A percentile compares a stretch with the other conserved stretches of the same genome.
Conservation (phyloP, 1,284 basidiomycete genomes). For the Stereum hirsutum region DNA sequence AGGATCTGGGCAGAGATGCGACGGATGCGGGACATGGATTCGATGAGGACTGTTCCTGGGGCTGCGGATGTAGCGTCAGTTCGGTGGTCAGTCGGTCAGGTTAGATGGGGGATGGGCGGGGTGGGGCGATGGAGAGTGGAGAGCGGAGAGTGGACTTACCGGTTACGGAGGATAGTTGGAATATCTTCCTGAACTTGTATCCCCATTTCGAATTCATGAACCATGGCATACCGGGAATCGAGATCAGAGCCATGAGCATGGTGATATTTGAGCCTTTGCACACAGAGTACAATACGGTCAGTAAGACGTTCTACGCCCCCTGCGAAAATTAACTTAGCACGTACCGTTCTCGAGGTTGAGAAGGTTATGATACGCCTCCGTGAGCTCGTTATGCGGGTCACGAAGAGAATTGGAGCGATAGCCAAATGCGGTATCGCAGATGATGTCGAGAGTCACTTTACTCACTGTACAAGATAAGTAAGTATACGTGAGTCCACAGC, state of each 20-base stretch:
- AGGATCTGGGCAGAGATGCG: constrained; percentile 30
- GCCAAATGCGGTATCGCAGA: constrained; percentile 39
- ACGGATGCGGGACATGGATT: constrained; percentile 32
- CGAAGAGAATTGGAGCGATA: constrained; percentile 36
- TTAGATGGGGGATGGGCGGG: not conserved
- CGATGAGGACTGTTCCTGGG: constrained; percentile 21
- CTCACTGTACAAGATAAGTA: constrained; percentile 24
- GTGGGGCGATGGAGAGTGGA: not conserved
- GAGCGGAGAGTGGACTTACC: too few species aligned
- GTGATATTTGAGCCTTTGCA: constrained; percentile 27
- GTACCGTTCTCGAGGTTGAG: constrained; percentile 31
- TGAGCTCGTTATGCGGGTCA: constrained; percentile 36
- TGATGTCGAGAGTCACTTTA: constrained; percentile 42
- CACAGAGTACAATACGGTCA: not conserved
- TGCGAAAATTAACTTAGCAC: constrained; percentile 2
- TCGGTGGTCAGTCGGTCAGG: not conserved
- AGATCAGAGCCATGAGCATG: constrained; percentile 25
- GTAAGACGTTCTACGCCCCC: too few species aligned
- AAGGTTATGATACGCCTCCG: constrained; percentile 34
- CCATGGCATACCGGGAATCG: constrained; percentile 24
- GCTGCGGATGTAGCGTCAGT: constrained; percentile 12
- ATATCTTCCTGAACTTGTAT: not conserved
- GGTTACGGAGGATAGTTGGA: too few species aligned
- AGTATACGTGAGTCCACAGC: not conserved
- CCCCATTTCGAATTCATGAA: constrained; percentile 2